Evolutionary conservation across 1,284 basidiomycete genomes (phyloP).

Genomic region (Spongispora temasekensis): DNA sequence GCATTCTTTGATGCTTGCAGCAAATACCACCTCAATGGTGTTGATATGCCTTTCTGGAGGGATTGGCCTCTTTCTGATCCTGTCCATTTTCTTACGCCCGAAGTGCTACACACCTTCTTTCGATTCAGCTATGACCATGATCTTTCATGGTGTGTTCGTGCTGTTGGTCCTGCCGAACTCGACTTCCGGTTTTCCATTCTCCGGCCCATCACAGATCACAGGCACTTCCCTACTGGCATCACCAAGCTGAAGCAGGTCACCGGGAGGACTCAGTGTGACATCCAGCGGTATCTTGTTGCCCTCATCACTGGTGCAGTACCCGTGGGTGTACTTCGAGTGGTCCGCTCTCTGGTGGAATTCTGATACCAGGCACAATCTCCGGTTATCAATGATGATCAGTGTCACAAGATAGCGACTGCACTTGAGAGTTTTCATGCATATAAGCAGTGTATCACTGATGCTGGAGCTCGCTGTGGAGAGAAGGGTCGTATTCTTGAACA

Average conservation of each 20-base stretch:
- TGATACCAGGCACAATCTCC: not conserved
- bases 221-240: not conserved
- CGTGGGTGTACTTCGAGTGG: not conserved
- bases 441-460: not conserved
- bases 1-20: not conserved
- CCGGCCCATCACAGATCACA: not conserved
- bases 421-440: not conserved
- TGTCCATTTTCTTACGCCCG: not conserved
- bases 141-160: not conserved
- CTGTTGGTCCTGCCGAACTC: not conserved
- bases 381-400: not conserved
- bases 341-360: not conserved
- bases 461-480: not conserved
- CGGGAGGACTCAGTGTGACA: not conserved
- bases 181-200: not conserved
- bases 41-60: not conserved
- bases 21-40: not conserved
- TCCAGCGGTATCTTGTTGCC: not conserved
- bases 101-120: not conserved
- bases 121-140: not conserved
- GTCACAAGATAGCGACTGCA: not conserved
- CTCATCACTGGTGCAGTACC: not conserved
- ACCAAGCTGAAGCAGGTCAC: not conserved
- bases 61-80: not conserved
- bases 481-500: not conserved